Base-by-base conservation (phyloP, 768 basidiomycete species). In the Leccinum variicolor region DNA sequence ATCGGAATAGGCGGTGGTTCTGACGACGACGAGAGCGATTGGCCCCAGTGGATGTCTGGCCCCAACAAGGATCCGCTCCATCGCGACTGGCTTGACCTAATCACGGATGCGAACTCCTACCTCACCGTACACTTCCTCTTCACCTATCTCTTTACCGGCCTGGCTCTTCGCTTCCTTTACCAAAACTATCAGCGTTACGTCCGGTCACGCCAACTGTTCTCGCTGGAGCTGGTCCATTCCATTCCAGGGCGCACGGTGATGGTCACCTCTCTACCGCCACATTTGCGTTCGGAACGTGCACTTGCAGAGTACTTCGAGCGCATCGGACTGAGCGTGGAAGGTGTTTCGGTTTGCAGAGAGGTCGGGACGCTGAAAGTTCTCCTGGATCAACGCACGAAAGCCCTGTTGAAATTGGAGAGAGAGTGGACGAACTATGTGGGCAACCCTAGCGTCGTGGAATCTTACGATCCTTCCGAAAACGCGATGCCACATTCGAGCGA, bases 241-340 rank as follows among this genome's bases (percentile, higher is more conserved):
- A 91, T 98, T 46, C 88, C 95, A 0, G 93, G 94, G 1, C 86
- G 96, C 23, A 98, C 97, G 0, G 90, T 98, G 28, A 82, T 98
- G 75, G 84, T 97, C 41, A 88, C 90, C 17, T 81, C 84, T 51
- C 80, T 98, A 3, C 97, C 97, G 0, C 74, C 75, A n/a, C 89
- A 95, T 61, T 79, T 98, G 2, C 87, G 87, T 63, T 85, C 87
- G 9, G 96, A 98, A 68, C 84, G 87, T 10, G 81, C 90, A 0
- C 77, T 98, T 17, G 92, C 94, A 0, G 92, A 94, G 61, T 97
- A 97, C 71, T 98, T 97, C 69, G 96, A 98, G 72, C 83, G 86
- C 63, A 85, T 98, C 84, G 82, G 82, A 8, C 75, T 95, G 61
- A 82, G 80, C 31, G 95, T 99, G 1, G 96, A 99, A 77, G 95